Base-by-base conservation (phyloP, 768 basidiomycete species). In the Tricholoma flavovirens region DNA sequence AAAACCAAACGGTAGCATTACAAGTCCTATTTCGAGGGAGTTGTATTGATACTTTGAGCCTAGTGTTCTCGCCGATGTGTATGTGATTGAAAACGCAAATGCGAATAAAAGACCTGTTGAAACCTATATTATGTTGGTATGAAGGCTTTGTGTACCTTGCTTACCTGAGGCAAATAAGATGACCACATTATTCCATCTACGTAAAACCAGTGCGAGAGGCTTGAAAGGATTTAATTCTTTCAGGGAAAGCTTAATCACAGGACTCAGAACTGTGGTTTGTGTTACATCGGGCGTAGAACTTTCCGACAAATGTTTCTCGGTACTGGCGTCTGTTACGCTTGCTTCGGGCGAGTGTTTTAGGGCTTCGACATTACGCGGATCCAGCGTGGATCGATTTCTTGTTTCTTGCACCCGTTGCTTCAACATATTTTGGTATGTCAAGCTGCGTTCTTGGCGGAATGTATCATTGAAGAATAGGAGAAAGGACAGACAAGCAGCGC, bases 361-460 rank as follows among this genome's bases (percentile, higher is more conserved):
- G 15, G 46, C 46, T 43, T 11, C 29, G 33, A 26, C 11, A 40
- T 21, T 26, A 29, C 7, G 36, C 21, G 43, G 29, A 26, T 21
- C 36, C 33, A 22, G 32, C 35, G 43, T 60, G 54, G 26, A 53
- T 45, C n/a, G 64, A 54, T 45, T 54, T 58, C 36, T 55, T 55
- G 38, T 54, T 58, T 67, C 65, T 42, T 68, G 68, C 5, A 73
- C 55, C 15, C 78, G 75, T 48, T 75, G 71, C 58, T 74, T 78
- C 42, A 90, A 71, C 0, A 84, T 83, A 35, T 76, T 75, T 65
- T 90, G 88, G 67, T 94, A 96, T 2, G 83, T 81, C 21, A 88
- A 70, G 53, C 91, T 94, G 43, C 94, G 85, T 64, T 93, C 90
- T 54, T 79, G 73, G 15, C 92, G 81, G 72, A 90, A 95, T 0